Base-by-base conservation (phyloP, 306 rosid genomes). In the Crotalaria pallida region DNA sequence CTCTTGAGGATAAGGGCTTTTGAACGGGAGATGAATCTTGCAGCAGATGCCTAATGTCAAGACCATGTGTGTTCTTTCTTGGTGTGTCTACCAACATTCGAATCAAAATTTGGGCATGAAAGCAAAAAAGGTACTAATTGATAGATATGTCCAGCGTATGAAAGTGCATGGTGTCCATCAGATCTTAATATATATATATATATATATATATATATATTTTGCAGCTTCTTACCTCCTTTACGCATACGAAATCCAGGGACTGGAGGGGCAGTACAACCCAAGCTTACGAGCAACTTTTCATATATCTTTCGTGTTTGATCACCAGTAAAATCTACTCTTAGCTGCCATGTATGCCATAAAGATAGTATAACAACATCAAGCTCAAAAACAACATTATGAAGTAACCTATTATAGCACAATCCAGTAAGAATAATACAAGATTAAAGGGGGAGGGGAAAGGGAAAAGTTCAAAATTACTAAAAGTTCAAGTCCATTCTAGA, bases 191-290 rank as follows among this genome's bases (percentile, higher is more conserved):
- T 29, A 53, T 12, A 60, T n/a, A n/a, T n/a, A n/a, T n/a, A n/a
- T n/a, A n/a, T n/a, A n/a, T n/a, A n/a, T n/a, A n/a, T n/a, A n/a
- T n/a, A n/a, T n/a, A n/a, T n/a, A n/a, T n/a, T n/a, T 17, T 47
- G 76, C 47, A 53, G 72, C 48, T 47, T 27, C 41, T 53, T 83
- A 92, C 98, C 98, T 86, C 98, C 96, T 77, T 92, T 92, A 72
- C 75, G 86, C 75, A 76, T 77, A 45, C 93, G 93, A 82, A 92
- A 92, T 82, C 96, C 98, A 0, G 96, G 96, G 72, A 88, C 81
- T 0, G 96, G 96, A 3, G 98, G 96, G 12, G 93, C 96, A 4
- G 85, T 77, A 44, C 82, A 83, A 29, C 87, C 91, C 74, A 92
- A 88, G 74, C 82, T 80, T 63, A 68, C 33, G 66, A 92, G 82